Evolutionary conservation across 495 filamentous ascomycete genomes (phyloP).

Genomic region (Tuber melanosporum): DNA sequence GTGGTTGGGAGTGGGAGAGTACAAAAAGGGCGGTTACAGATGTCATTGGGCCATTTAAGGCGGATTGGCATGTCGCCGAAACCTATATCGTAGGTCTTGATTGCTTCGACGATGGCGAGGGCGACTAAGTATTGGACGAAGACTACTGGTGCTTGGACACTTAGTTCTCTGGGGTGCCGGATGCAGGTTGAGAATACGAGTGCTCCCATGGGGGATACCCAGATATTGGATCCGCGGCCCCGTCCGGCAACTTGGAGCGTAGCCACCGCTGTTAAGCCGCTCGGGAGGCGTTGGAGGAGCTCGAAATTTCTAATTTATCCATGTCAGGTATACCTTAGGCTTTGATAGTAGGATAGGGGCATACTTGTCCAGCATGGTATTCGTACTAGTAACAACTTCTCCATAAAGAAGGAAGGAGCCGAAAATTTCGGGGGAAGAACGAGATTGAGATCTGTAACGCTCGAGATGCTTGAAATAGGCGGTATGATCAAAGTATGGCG

Average conservation of each 20-base stretch:
- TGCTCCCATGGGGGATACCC: constrained; percentile 82
- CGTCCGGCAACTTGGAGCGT: constrained; percentile 87
- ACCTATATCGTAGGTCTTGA: constrained; percentile 68
- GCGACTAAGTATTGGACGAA: constrained; percentile 93
- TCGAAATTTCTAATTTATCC: constrained; percentile 61
- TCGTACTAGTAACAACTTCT: constrained; percentile 89
- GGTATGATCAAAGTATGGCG: constrained; percentile 82
- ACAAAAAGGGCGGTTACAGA: constrained; percentile 47
- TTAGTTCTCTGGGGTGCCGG: constrained; percentile 67
- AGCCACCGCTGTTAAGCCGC: constrained; percentile 82
- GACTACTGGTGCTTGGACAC: constrained; percentile 70
- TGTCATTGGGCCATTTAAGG: constrained; percentile 97
- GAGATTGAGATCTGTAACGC: constrained; percentile 56
- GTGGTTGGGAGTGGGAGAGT: neutral
- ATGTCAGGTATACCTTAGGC: constrained; percentile 14
- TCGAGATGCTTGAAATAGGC: constrained; percentile 68
- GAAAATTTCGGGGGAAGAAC: constrained; percentile 56
- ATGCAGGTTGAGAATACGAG: constrained; percentile 83
- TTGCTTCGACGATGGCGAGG: constrained; percentile 79
- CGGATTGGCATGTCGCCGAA: constrained; percentile 72
- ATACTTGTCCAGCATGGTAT: constrained; percentile 88
- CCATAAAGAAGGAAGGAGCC: constrained; percentile 78
- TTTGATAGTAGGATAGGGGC: constrained; percentile 11
- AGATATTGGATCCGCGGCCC: constrained; percentile 85
- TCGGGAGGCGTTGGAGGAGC: constrained; percentile 67